Evolutionary conservation across 441 rosid species (phyloP).

Genomic region (Biscutella laevigata): DNA sequence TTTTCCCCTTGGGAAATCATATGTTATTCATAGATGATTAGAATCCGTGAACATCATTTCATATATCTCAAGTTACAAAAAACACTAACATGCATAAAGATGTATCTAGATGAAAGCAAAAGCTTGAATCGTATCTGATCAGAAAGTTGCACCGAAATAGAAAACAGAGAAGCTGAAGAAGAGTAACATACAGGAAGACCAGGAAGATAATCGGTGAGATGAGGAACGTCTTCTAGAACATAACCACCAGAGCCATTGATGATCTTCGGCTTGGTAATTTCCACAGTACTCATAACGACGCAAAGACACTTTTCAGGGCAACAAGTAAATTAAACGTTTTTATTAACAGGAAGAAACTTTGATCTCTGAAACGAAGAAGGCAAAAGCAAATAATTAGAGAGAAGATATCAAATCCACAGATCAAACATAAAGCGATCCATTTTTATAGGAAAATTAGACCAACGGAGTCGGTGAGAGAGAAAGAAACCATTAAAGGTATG

Average conservation of each 20-base stretch:
- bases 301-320: too few relatives aligned
- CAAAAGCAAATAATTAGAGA: background rate
- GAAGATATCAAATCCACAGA: conserved; percentile 8
- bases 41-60: too few relatives aligned
- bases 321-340: too few relatives aligned
- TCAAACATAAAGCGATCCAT: conserved; percentile 10
- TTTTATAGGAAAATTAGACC: conserved; percentile 18
- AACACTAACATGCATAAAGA: too few relatives aligned
- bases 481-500: background rate
- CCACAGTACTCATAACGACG: too few relatives aligned
- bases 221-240: conserved; percentile 63
- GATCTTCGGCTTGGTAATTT: conserved; percentile 42
- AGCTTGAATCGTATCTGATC: too few relatives aligned
- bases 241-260: conserved; percentile 43
- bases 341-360: background rate
- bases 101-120: too few relatives aligned
- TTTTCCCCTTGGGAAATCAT: too few relatives aligned
- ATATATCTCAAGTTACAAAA: too few relatives aligned
- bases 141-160: too few relatives aligned
- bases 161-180: too few relatives aligned
- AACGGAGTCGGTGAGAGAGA: background rate
- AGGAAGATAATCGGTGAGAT: conserved; percentile 48
- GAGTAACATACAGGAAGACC: conserved; percentile 40
- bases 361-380: conserved; percentile 1
- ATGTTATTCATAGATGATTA: too few relatives aligned